Evolutionary conservation across 495 filamentous ascomycete genomes (phyloP), one percentile per base, ranked within the genome.

Genomic region (Alectoria sarmentosa): DNA sequence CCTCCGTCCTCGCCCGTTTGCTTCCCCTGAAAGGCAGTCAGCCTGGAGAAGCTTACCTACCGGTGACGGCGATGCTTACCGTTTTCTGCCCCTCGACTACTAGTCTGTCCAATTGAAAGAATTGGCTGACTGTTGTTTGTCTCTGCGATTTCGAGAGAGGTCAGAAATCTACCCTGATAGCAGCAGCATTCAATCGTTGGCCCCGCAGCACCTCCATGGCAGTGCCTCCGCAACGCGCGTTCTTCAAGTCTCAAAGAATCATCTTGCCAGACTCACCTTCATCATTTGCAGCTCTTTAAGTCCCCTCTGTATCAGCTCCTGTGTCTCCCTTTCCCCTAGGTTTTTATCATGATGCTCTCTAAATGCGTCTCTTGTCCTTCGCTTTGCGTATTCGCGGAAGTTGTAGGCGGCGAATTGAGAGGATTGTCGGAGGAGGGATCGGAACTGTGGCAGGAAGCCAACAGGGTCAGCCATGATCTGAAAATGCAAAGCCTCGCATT

Each of bases 321-420:
- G 91, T 74, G 95, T 82, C 76, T 80, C 79, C 67, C 92, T 79
- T 54, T 94, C 92, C 65, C 90, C 84, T 17, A 82, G 79, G 65
- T 79, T 78, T 62, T 80, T 81, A 2, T 41, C 34, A 63, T 80
- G 74, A 72, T 95, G 82, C 74, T 93, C 92, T 63, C 89, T 83
- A 74, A 98, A 98, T 14, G 90, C 84, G 79, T 96, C 94, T 70
- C 79, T 80, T 69, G 94, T 93, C 72, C 94, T 84, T 64, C 95
- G 86, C 73, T 84, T 90, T 37, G 95, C 92, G 77, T 97, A 98
- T 70, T 98, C 93, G 73, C 94, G 85, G 82, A 96, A 98, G 76
- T 97, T 98, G 82, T 96, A 98, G 66, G 87, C 82, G 60, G 92
- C 85, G 76, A 98, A 98, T 69, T 95, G 89, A 59, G 84, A 82